Conservation (phyloP, 495 filamentous ascomycete genomes). For the Trichoderma asperelloides region DNA sequence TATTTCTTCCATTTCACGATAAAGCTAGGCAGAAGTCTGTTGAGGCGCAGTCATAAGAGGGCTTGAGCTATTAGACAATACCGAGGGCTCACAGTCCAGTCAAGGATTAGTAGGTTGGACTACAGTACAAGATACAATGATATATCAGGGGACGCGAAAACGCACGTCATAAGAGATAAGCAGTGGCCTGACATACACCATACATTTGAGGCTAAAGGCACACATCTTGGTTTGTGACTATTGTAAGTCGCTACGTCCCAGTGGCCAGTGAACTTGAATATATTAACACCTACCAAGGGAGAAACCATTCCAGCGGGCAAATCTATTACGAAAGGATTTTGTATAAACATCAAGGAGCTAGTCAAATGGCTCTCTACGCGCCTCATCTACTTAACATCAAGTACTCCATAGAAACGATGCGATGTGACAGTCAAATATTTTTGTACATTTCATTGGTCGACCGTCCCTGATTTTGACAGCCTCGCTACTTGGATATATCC, state of each 20-base stretch:
- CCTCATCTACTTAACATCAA: not conserved
- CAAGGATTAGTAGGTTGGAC: not conserved
- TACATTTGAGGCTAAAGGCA: not conserved
- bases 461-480: too few species aligned
- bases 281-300: not conserved
- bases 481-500: too few species aligned
- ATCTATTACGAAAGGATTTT: not conserved
- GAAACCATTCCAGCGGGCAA: not conserved
- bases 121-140: not conserved
- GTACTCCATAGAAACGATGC: too few species aligned
- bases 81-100: not conserved
- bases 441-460: too few species aligned
- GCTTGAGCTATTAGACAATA: not conserved
- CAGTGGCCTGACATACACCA: not conserved
- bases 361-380: not conserved
- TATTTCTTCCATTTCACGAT: not conserved
- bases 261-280: not conserved
- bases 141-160: not conserved
- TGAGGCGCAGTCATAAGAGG: constrained; percentile 6
- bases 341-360: not conserved
- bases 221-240: not conserved
- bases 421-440: too few species aligned
- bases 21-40: constrained; percentile 8
- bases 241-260: not conserved
- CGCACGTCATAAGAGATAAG: not conserved